phyloP scores from a whole-genome alignment of 768 basidiomycete species.

The Lentinus tigrinus region DNA sequence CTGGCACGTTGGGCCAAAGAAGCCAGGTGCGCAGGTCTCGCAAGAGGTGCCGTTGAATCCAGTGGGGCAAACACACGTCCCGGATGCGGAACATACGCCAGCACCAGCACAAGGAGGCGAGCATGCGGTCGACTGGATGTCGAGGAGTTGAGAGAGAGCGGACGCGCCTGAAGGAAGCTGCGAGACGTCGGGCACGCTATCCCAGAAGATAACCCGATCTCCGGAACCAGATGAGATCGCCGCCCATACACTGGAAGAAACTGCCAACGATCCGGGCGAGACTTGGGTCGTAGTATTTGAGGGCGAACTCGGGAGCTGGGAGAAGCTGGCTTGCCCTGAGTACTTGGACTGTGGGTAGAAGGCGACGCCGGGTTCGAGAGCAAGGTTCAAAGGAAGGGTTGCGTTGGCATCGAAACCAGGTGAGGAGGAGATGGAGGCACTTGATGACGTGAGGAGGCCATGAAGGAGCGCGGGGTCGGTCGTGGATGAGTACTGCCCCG shows the following conservation, averaged over 20 bases:
- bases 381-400: constrained; percentile 64
- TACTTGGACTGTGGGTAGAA: constrained; percentile 64
- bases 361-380: constrained; percentile 64
- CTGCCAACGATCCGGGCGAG: constrained; percentile 56
- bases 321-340: constrained; percentile 62
- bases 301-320: constrained; percentile 51
- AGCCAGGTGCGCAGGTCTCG: constrained; percentile 71
- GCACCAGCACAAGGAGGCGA: constrained; percentile 72
- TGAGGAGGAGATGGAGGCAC: constrained; percentile 55
- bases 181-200: constrained; percentile 70
- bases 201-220: constrained; percentile 71
- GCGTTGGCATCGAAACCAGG: constrained; percentile 65
- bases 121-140: constrained; percentile 73
- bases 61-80: constrained; percentile 67
- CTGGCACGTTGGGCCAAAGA: constrained; percentile 73
- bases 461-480: constrained; percentile 75
- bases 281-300: constrained; percentile 31
- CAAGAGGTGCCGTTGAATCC: constrained; percentile 81
- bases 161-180: constrained; percentile 58
- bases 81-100: constrained; percentile 69
- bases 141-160: constrained; percentile 54
- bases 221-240: constrained; percentile 56
- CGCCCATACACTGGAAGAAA: constrained; percentile 71
- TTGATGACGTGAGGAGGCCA: constrained; percentile 61
- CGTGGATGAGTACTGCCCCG: constrained; percentile 71